A percentile compares a stretch with the other conserved stretches of the same genome.
phyloP scores from a whole-genome alignment of 73 alveolate genomes.

The Paramecium caudatum region DNA sequence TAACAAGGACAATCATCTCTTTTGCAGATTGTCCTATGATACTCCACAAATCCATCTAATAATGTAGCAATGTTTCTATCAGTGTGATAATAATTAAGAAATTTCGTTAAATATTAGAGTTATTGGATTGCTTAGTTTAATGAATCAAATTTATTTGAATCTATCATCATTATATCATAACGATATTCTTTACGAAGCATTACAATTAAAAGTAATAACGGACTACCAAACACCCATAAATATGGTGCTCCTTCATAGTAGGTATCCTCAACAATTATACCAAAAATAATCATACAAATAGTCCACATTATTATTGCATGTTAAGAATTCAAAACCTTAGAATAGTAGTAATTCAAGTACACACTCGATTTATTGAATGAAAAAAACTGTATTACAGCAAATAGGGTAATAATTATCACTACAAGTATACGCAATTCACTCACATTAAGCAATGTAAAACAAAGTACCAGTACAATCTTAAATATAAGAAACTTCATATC shows the following conservation, averaged over 20 bases:
- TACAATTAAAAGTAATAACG: constrained; percentile 68
- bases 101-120: constrained; percentile 64
- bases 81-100: constrained; percentile 67
- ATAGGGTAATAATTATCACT: constrained; percentile 68
- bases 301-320: constrained; percentile 76
- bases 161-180: constrained; percentile 77
- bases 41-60: constrained; percentile 77
- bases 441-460: constrained; percentile 72
- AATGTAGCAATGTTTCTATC: constrained; percentile 76
- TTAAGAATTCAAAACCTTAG: constrained; percentile 65
- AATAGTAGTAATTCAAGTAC: constrained; percentile 57
- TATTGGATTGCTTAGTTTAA: constrained; percentile 68
- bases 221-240: constrained; percentile 74
- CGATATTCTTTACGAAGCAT: constrained; percentile 72
- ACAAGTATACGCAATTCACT: constrained; percentile 53
- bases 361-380: constrained; percentile 71
- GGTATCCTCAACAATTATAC: constrained; percentile 68
- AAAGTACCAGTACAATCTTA: constrained; percentile 52
- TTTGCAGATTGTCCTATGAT: constrained; percentile 76
- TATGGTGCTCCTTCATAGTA: constrained; percentile 73
- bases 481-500: constrained; percentile 67
- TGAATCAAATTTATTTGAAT: constrained; percentile 76
- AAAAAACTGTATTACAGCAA: constrained; percentile 61
- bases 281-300: constrained; percentile 69
- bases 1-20: constrained; percentile 78